Base-by-base conservation (phyloP, 208 protist genomes). In the Crithidia brevicula region DNA sequence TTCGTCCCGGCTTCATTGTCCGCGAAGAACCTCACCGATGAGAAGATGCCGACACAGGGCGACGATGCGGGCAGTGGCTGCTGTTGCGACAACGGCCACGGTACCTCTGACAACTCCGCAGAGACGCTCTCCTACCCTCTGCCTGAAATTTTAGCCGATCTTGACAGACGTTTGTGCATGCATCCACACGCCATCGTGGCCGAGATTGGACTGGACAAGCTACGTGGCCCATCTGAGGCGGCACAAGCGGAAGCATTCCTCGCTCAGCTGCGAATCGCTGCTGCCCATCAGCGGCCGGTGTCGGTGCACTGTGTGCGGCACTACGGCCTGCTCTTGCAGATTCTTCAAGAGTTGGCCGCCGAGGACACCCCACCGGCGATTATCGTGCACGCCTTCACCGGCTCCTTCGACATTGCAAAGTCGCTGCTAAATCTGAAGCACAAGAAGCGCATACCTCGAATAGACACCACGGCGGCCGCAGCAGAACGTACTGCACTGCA, bases 161-260 rank as follows among this genome's bases (percentile, higher is more conserved):
- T 94, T n/a, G 82, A 90, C 60, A 25, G 28, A 13, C 45, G 65
- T 16, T 70, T 96, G 16, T 31, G 47, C 10, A 38, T 23, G 10
- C 73, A 78, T 56, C 88, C 86, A 5, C 36, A 53, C 11, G 86
- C 86, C 8, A 83, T 93, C 60, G 91, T 96, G 15, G 88, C 78
- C 1, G 91, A 96, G 57, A 94, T 96, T 75, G 88, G 91, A 23
- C 79, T 96, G 0, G 88, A 96, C 53, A 92, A 92, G 74, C 68
- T 93, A 42, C 77, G 82, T n/a, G 85, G 80, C 11, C 79, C 86
- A 42, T 56, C 76, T 6, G 61, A 79, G 46, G 13, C 62, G 4
- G 70, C 67, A 2, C 90, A 95, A 54, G 53, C 73, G 36, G 52
- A 31, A 2, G 47, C 79, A 10, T 93, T 95, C 30, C 11, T 72